phyloP scores from a whole-genome alignment of 2,329 filamentous ascomycete genomes.

The Pseudogymnoascus sp. region DNA sequence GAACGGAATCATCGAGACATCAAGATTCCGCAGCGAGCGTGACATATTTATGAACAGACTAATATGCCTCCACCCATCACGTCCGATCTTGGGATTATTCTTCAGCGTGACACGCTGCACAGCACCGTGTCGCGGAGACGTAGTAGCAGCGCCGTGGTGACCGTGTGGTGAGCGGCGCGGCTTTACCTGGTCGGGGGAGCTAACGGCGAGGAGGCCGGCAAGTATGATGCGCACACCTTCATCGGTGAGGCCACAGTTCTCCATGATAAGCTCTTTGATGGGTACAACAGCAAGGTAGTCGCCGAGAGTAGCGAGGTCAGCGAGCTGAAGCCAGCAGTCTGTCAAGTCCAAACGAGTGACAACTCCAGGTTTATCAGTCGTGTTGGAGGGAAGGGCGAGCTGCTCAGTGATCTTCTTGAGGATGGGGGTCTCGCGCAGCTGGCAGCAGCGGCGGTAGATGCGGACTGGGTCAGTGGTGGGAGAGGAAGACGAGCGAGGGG shows the following conservation, averaged over 20 bases:
- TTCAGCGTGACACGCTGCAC: constrained; percentile 83
- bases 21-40: constrained; percentile 74
- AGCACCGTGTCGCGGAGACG: constrained; percentile 41
- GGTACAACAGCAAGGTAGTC: constrained; percentile 94
- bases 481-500: constrained; percentile 50
- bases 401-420: constrained; percentile 88
- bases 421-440: constrained; percentile 85
- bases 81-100: constrained; percentile 77
- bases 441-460: constrained; percentile 91
- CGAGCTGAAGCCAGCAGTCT: constrained; percentile 73
- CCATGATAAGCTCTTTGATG: constrained; percentile 75
- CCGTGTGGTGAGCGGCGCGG: constrained; percentile 24
- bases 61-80: constrained; percentile 86
- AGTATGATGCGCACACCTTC: constrained; percentile 82
- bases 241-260: constrained; percentile 80
- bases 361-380: constrained; percentile 58
- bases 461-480: constrained; percentile 87
- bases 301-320: constrained; percentile 78
- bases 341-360: constrained; percentile 78
- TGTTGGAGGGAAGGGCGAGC: constrained; percentile 64
- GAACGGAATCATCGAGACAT: constrained; percentile 79
- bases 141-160: background rate
- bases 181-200: constrained; percentile 53
- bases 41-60: constrained; percentile 87
- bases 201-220: constrained; percentile 76